These are phyloP conservation scores for Discostella pseudostelligera DNA, from an alignment of 108 stramenopile species.

Conservation along the genomic window DNA sequence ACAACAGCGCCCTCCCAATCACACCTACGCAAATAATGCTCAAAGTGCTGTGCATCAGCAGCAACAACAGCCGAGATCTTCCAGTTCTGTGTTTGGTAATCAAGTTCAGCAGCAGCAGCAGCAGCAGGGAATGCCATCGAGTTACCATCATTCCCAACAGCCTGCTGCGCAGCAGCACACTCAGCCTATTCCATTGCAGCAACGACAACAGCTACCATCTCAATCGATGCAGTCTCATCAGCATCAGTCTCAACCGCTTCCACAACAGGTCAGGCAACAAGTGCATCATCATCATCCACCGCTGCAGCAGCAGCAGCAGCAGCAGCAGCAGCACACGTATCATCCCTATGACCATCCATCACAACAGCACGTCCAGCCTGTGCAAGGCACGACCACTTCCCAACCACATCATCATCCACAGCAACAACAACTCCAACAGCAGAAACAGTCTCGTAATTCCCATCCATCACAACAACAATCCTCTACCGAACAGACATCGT, in stretches of 20 bases:
- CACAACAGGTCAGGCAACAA: constrained; percentile 16
- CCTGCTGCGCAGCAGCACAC: background rate
- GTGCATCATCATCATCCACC: constrained; percentile 14
- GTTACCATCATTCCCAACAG: background rate
- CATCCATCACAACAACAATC: background rate
- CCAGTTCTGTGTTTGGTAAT: background rate
- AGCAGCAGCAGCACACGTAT: constrained; percentile 16
- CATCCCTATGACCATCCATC: constrained; percentile 21
- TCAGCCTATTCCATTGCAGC: too few species aligned
- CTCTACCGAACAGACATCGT: constrained; percentile 3
- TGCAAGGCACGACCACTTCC: constrained; percentile 5
- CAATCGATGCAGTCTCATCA: background rate
- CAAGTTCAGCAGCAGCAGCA: constrained; percentile 2
- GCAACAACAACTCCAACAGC: background rate
- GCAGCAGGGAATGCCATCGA: background rate
- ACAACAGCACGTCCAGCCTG: constrained; percentile 31
- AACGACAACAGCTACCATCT: too few species aligned
- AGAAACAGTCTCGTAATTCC: background rate
- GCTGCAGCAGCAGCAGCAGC: constrained; percentile 17
- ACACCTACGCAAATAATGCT: too few species aligned
- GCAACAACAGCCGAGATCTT: background rate
- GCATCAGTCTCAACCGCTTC: background rate
- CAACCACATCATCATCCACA: background rate
- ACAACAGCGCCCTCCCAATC: background rate
- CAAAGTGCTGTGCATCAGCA: background rate